phyloP scores from a whole-genome alignment of 2,329 filamentous ascomycete genomes.

The Mollisia scopiformis region DNA sequence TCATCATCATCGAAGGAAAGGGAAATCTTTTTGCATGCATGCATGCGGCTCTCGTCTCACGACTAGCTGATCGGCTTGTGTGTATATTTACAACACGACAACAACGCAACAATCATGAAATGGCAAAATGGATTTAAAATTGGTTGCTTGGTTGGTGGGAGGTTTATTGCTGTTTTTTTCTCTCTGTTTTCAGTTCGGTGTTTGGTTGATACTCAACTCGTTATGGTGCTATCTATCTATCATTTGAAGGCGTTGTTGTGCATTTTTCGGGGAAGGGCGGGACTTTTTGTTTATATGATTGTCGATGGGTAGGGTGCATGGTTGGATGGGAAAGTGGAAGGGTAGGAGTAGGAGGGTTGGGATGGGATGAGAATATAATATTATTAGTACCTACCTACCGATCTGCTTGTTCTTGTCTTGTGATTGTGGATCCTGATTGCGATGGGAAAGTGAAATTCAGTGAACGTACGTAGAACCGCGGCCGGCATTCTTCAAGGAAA shows the following conservation, averaged over 20 bases:
- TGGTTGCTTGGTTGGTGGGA: neutral
- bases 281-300: constrained; percentile 11
- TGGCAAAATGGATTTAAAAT: constrained; percentile 6
- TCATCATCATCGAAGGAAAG: neutral
- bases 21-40: neutral
- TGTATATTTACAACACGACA: neutral
- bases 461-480: no score
- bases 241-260: constrained; percentile 20
- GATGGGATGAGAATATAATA: constrained; percentile 20
- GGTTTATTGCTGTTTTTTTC: neutral
- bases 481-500: no score
- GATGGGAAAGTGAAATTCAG: no score
- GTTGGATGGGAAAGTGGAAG: no score
- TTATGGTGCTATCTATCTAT: no score
- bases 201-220: neutral
- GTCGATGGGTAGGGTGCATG: neutral
- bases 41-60: neutral
- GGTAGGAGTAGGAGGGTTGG: no score
- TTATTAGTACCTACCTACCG: constrained; percentile 3
- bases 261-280: neutral
- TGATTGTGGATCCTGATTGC: neutral
- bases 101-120: no score
- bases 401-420: neutral
- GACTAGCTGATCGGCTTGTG: neutral
- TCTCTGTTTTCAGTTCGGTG: neutral